Base-by-base conservation (phyloP, 129 eudicot genomes). In the Centrapalus pauciflorus region DNA sequence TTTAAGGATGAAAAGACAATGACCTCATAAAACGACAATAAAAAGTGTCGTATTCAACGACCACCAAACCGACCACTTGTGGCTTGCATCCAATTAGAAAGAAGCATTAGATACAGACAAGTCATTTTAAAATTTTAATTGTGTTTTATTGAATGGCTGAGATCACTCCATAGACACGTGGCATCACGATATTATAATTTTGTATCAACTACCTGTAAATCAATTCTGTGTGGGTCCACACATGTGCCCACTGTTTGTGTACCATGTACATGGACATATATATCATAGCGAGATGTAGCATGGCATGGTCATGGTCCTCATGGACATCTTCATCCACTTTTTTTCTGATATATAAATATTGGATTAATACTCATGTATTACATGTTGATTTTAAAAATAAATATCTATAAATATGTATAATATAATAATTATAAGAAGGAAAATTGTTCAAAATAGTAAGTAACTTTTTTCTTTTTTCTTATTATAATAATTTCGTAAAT, bases 51-150 rank as follows among this genome's bases (percentile, higher is more conserved):
- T 52, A 32, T 43, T 67, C 61, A 56, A 60, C 61, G 45, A 60
- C 75, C 13, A 60, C 55, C 38, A 69, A 23, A 38, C 70, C 80
- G 80, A 59, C 76, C 71, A 69, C 69, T 71, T 33, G 73, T 58
- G 30, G 60, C 7, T 16, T 29, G 29, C 14, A 72, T 38, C 82
- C 78, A 78, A 72, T 72, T n/a, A 54, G 57, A 59, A 37, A 50
- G 23, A 78, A 58, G 78, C 66, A 12, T 65, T 32, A 66, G 74
- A 75, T 71, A 50, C 33, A 64, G 49, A 65, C 34, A 21, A 43
- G 13, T 27, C n/a, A n/a, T n/a, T n/a, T n/a, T n/a, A n/a, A n/a
- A n/a, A n/a, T n/a, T n/a, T n/a, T 48, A 16, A 19, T 0, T 24
- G 23, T 40, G 37, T 24, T 4, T 4, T 37, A 25, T 11, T 49